phyloP scores from a whole-genome alignment of 139 green algal species.

The Pleodorina starrii region DNA sequence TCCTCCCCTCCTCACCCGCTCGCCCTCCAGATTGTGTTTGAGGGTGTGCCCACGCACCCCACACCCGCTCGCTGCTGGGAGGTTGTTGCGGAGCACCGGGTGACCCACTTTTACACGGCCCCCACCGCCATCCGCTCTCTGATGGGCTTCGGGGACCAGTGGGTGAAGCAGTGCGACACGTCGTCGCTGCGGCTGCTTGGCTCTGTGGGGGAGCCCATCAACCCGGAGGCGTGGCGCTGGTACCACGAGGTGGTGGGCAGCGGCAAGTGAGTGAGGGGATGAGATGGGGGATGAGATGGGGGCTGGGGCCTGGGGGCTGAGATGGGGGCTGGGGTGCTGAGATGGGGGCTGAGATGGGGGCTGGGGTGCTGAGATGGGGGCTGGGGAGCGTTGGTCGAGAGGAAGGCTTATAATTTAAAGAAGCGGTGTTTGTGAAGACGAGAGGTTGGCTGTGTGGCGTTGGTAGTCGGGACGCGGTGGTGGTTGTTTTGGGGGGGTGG shows the following conservation, averaged over 20 bases:
- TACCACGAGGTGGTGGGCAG: conserved; percentile 87
- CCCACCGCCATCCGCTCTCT: conserved; percentile 94
- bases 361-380: too few species aligned
- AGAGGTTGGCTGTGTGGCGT: too few species aligned
- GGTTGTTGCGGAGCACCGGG: conserved; percentile 91
- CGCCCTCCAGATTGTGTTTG: conserved; percentile 88
- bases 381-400: too few species aligned
- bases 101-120: conserved; percentile 96
- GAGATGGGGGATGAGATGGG: too few species aligned
- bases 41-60: conserved; percentile 93
- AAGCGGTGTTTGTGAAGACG: too few species aligned
- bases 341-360: too few species aligned
- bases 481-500: too few species aligned
- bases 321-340: too few species aligned
- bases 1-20: too few species aligned
- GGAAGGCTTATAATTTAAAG: too few species aligned
- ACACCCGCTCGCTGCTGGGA: conserved; percentile 93
- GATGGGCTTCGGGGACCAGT: conserved; percentile 82
- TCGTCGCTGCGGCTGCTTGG: conserved; percentile 89
- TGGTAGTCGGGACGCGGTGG: too few species aligned
- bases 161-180: conserved; percentile 73
- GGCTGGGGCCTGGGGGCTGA: too few species aligned
- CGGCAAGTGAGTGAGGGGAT: conserved; percentile 25
- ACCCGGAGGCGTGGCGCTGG: conserved; percentile 97
- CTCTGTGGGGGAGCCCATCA: conserved; percentile 98